These are phyloP conservation scores for Fusarium aywerte DNA, from an alignment of 2,329 filamentous ascomycete genomes.

Conservation along the genomic window DNA sequence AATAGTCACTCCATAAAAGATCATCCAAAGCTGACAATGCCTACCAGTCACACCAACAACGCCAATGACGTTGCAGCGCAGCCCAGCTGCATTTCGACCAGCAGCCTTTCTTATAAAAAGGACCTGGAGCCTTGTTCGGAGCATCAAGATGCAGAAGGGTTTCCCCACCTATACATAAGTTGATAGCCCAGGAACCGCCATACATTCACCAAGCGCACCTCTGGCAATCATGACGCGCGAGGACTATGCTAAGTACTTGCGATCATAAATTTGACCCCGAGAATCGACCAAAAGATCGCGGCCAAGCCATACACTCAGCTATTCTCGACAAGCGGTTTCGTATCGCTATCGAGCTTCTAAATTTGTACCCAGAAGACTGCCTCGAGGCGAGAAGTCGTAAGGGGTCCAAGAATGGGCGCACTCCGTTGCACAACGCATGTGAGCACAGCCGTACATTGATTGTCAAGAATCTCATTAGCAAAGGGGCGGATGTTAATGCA, in stretches of 20 bases:
- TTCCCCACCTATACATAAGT: neutral
- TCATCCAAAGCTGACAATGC: neutral
- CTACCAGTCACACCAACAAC: neutral
- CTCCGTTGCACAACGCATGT: conserved; percentile 26
- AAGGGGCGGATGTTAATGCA: conserved; percentile 21
- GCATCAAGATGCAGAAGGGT: neutral
- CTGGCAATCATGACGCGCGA: neutral
- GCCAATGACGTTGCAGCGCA: conserved; percentile 11
- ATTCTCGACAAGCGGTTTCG: conserved; percentile 3
- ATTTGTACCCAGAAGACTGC: conserved; percentile 15
- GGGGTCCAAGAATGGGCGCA: conserved; percentile 8
- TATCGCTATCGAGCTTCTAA: conserved; percentile 10
- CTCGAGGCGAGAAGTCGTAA: conserved; percentile 10
- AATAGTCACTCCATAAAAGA: neutral
- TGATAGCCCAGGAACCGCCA: neutral
- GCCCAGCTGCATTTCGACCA: neutral
- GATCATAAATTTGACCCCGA: neutral
- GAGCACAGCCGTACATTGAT: neutral
- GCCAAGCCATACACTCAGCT: conserved; percentile 7
- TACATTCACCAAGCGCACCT: too few relatives aligned
- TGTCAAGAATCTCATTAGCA: conserved; percentile 4
- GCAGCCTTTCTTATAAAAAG: neutral
- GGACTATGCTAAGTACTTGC: neutral
- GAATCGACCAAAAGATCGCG: conserved; percentile 1
- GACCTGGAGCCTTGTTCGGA: neutral